phyloP scores from a whole-genome alignment of 192 early-diverging fungal genomes.

The Gonapodya prolifera region DNA sequence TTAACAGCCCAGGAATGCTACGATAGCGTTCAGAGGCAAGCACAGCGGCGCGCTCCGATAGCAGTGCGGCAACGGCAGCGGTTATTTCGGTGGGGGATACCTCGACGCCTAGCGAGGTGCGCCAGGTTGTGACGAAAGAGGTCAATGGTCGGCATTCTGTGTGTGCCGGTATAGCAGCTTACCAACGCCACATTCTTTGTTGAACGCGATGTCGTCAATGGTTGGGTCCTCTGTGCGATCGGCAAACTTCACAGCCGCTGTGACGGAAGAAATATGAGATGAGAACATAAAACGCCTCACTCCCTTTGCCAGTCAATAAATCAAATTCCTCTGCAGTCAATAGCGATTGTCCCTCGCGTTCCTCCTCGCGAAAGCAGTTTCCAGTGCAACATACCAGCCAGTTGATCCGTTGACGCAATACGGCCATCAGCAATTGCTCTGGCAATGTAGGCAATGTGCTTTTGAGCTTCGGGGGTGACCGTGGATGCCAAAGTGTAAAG shows the following conservation, averaged over 20 bases:
- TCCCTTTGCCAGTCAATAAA: background rate
- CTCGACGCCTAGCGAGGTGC: constrained; percentile 53
- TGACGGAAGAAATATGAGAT: background rate
- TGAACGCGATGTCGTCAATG: constrained; percentile 59
- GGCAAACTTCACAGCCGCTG: constrained; percentile 84
- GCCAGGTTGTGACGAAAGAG: background rate
- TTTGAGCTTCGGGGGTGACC: constrained; percentile 53
- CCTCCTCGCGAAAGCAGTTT: background rate
- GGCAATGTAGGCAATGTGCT: constrained; percentile 71
- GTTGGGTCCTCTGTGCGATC: constrained; percentile 27
- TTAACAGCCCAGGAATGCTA: constrained; percentile 58
- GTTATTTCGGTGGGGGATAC: constrained; percentile 68
- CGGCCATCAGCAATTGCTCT: constrained; percentile 55
- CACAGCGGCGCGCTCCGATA: constrained; percentile 52
- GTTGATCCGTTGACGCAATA: constrained; percentile 70
- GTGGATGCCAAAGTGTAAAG: constrained; percentile 82
- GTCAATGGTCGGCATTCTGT: no score
- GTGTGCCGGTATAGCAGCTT: constrained; percentile 13
- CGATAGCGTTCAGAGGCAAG: constrained; percentile 78
- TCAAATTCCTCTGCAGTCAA: no score
- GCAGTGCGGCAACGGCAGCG: constrained; percentile 42
- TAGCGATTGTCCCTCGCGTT: background rate
- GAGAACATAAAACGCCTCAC: background rate
- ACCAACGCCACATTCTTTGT: constrained; percentile 88
- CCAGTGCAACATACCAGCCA: constrained; percentile 43